A percentile compares a stretch with the other conserved stretches of the same genome.
Conservation (phyloP, 129 eudicot species). For the Mikania micrantha region DNA sequence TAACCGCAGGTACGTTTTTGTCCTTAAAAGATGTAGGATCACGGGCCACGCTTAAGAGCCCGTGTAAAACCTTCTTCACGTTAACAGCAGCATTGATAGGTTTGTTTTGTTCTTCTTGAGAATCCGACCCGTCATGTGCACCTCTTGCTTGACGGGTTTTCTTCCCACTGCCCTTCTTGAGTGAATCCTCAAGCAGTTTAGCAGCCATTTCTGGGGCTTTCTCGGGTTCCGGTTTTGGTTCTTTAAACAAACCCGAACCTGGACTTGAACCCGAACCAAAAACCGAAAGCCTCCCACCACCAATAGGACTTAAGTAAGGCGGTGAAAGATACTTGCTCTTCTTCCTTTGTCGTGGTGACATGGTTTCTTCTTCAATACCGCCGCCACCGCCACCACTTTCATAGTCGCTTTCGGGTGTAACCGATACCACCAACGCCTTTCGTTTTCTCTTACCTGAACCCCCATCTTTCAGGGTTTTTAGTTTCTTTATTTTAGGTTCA, state of each 20-base stretch:
- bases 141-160: conserved; percentile 14
- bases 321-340: conserved; percentile 58
- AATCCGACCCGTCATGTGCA: background rate
- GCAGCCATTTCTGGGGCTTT: conserved; percentile 28
- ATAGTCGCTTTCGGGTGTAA: conserved; percentile 19
- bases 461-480: conserved; percentile 19
- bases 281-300: background rate
- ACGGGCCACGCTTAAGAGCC: conserved; percentile 40
- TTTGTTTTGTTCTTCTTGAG: conserved; percentile 12
- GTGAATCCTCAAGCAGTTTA: conserved; percentile 24
- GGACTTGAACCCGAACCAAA: background rate
- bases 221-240: conserved; percentile 30
- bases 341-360: conserved; percentile 42
- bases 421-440: conserved; percentile 21
- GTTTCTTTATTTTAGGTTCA: conserved; percentile 17
- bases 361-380: conserved; percentile 22
- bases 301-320: conserved; percentile 44
- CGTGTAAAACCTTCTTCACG: conserved; percentile 26
- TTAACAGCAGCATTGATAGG: conserved; percentile 15
- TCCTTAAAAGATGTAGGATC: conserved; percentile 32
- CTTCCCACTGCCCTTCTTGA: conserved; percentile 11
- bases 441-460: conserved; percentile 14
- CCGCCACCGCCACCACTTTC: conserved; percentile 20
- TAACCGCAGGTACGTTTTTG: conserved; percentile 26
- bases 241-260: conserved; percentile 25